These are phyloP conservation scores for Leccinum subgranulosum DNA, from an alignment of 768 basidiomycete species.

Conservation along the genomic window DNA sequence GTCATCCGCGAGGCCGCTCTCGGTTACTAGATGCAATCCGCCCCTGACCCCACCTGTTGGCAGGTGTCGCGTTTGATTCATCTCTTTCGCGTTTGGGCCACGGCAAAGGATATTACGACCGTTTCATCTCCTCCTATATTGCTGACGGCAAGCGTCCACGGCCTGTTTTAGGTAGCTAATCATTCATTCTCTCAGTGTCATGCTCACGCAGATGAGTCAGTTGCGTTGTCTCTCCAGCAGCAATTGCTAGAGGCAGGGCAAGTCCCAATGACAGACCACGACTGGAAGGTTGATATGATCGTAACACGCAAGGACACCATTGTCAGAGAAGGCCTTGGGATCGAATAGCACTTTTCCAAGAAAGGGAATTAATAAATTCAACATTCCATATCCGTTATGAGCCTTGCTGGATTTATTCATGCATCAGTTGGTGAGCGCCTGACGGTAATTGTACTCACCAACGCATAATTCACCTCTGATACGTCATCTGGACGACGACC, in stretches of 20 bases:
- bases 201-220: slow-evolving; percentile 34
- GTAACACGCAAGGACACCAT: slow-evolving; percentile 45
- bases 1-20: slow-evolving; percentile 5
- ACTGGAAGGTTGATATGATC: slow-evolving; percentile 64
- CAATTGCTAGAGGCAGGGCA: slow-evolving; percentile 52
- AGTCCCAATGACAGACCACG: slow-evolving; percentile 54
- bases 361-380: slow-evolving; percentile 2
- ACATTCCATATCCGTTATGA: slow-evolving; percentile 26
- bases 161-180: slow-evolving; percentile 57
- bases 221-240: slow-evolving; percentile 62
- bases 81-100: slow-evolving; percentile 70
- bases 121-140: slow-evolving; percentile 59
- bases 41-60: slow-evolving; percentile 8
- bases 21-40: slow-evolving; percentile 2
- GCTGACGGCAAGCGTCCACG: slow-evolving; percentile 36
- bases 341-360: slow-evolving; percentile 15
- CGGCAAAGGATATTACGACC: slow-evolving; percentile 83
- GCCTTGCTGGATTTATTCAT: slow-evolving; percentile 10
- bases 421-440: slow-evolving; percentile 6
- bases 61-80: slow-evolving; percentile 75
- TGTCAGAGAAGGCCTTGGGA: slow-evolving; percentile 20
- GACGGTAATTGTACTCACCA: slow-evolving; percentile 27
- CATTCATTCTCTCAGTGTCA: slow-evolving; percentile 7
- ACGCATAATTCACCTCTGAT: slow-evolving; percentile 22
- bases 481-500: slow-evolving; percentile 12